Percentiles rank a stretch among this genome's conserved stretches.
phyloP scores from a whole-genome alignment of 306 rosid species.

The Canavalia ensiformis region DNA sequence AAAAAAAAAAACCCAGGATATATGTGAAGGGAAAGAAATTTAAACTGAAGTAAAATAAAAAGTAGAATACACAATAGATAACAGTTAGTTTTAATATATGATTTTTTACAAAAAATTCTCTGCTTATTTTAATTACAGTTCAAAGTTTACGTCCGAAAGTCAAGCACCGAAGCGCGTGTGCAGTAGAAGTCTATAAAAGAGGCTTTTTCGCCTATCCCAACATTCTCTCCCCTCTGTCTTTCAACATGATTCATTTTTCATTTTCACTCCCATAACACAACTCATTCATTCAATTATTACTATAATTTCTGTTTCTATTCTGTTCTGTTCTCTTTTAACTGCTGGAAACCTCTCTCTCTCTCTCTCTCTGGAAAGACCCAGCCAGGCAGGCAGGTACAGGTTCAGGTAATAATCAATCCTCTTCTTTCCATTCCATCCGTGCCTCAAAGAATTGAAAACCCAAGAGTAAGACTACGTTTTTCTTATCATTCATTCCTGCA shows the following conservation, averaged over 20 bases:
- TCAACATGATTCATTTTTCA: constrained; percentile 31
- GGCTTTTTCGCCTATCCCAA: not conserved
- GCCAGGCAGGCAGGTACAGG: not conserved
- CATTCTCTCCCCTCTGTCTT: constrained; percentile 17
- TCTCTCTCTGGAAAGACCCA: constrained; percentile 39
- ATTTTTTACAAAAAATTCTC: too few relatives aligned
- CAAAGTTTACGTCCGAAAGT: constrained; percentile 4
- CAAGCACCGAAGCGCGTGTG: constrained; percentile 45
- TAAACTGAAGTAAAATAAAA: too few relatives aligned
- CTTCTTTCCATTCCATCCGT: constrained; percentile 18
- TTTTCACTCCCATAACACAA: not conserved
- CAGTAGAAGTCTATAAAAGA: constrained; percentile 28
- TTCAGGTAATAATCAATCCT: constrained; percentile 7
- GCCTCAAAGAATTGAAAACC: constrained; percentile 18
- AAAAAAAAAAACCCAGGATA: too few relatives aligned
- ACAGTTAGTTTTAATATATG: too few relatives aligned
- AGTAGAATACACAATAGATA: too few relatives aligned
- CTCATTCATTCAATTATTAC: constrained; percentile 17
- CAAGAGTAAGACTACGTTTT: not conserved
- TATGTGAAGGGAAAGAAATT: too few relatives aligned
- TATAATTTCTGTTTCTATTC: not conserved
- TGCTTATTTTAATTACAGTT: too few relatives aligned
- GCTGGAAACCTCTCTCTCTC: not conserved
- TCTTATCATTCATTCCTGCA: constrained; percentile 41
- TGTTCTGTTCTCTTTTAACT: constrained; percentile 32